Evolutionary conservation across 805 yeast species (phyloP), one percentile per base, ranked within the genome.

Genomic region (Saturnispora quitensis): DNA sequence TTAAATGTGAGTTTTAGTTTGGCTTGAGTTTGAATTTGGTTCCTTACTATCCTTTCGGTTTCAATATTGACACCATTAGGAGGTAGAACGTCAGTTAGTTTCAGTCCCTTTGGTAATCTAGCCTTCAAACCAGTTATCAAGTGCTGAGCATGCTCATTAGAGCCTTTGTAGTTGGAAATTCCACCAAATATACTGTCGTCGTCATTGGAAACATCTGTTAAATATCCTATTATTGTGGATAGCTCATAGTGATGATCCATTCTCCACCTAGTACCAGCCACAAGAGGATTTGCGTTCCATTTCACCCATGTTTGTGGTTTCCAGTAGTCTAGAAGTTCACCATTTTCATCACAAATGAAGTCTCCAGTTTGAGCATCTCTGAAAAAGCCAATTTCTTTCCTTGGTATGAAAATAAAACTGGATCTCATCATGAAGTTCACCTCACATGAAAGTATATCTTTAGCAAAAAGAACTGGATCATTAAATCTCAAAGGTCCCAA

Each of bases 391-490:
- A 48, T 38, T 27, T 45, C 55, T 47, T 35, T 51, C 40, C 51
- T 53, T 0, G 97, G 97, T 34, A 90, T 66, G 64, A 90, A 89
- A 35, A 80, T 74, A 67, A 79, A 89, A 47, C 89, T 80, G 42
- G 90, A 82, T 63, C 97, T 76, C 95, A 89, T 88, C 72, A 87
- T 80, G 65, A 90, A 90, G 60, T 86, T 89, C 10, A 82, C 84
- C 62, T 88, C 93, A 34, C 84, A 81, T 3, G 95, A 84, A 48
- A 90, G 68, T 35, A 89, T 77, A 56, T 80, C 81, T 55, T 83
- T 86, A 60, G 86, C 83, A 50, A 87, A 73, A 55, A 89, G 66
- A 5, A 90, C 89, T 40, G 83, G 75, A 63, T 90, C 97, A 24
- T 95, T 95, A 57, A 76, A 80, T 58, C 95, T 68, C 2, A 89